phyloP scores from a whole-genome alignment of 73 alveolate genomes.

The Symbiodinium natans region DNA sequence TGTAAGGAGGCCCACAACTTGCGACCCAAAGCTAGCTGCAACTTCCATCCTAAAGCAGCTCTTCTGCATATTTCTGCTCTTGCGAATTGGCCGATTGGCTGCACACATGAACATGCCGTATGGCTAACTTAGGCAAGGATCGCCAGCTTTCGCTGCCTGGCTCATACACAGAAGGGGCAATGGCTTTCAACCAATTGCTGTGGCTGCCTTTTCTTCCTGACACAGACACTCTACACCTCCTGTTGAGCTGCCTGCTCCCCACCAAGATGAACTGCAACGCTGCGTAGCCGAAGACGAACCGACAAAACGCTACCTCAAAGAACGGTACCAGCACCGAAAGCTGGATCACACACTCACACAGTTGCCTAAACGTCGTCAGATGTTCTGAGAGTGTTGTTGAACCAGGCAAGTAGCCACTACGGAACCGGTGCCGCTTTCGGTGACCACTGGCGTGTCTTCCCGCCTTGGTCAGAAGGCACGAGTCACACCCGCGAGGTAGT shows the following conservation, averaged over 20 bases:
- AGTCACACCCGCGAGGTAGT: too few species aligned
- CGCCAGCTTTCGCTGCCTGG: constrained; percentile 68
- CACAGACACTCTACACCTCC: too few species aligned
- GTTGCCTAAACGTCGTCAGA: background rate
- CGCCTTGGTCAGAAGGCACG: background rate
- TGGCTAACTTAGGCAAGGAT: background rate
- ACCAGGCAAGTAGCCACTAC: constrained; percentile 11
- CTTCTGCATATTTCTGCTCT: background rate
- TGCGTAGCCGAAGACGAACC: background rate
- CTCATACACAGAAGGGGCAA: background rate
- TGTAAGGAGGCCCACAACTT: constrained; percentile 38
- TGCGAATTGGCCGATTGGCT: too few species aligned
- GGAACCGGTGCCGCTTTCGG: constrained; percentile 31
- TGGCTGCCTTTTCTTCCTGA: background rate
- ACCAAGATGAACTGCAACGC: background rate
- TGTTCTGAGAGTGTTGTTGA: background rate
- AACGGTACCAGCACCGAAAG: background rate
- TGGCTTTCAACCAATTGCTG: background rate
- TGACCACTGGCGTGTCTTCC: background rate
- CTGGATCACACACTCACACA: background rate
- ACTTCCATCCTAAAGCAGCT: background rate
- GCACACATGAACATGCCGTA: too few species aligned
- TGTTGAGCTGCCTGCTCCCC: constrained; percentile 33
- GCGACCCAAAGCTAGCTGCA: constrained; percentile 40
- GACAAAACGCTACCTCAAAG: constrained; percentile 45